phyloP scores from a whole-genome alignment of 2,329 filamentous ascomycete genomes.

The Phyllosticta citribraziliensis region DNA sequence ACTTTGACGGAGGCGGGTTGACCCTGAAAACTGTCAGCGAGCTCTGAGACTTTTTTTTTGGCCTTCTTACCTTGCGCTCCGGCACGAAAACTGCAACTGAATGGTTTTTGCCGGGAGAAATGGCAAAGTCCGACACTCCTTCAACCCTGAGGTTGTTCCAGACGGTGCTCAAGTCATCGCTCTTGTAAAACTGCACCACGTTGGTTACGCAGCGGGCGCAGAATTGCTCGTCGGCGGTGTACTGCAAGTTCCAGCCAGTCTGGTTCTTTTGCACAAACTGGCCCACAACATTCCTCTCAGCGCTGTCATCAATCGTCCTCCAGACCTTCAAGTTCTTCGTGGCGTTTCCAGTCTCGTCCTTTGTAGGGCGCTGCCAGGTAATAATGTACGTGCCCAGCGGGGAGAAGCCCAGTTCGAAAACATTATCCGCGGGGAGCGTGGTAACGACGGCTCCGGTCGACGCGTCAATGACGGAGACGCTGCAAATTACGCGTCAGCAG shows the following conservation, averaged over 20 bases:
- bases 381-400: constrained; percentile 86
- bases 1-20: constrained; percentile 91
- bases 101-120: constrained; percentile 82
- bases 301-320: constrained; percentile 64
- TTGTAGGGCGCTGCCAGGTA: constrained; percentile 88
- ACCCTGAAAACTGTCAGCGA: constrained; percentile 47
- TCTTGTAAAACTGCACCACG: constrained; percentile 95
- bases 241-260: constrained; percentile 95
- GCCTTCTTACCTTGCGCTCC: constrained; percentile 68
- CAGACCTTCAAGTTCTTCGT: constrained; percentile 96
- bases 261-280: constrained; percentile 93
- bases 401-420: constrained; percentile 92
- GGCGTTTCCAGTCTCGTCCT: constrained; percentile 88
- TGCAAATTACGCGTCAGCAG: constrained; percentile 19
- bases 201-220: constrained; percentile 93
- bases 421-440: constrained; percentile 66
- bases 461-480: constrained; percentile 76
- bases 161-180: constrained; percentile 70
- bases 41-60: background rate
- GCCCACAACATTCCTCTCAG: constrained; percentile 62
- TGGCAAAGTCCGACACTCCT: constrained; percentile 78
- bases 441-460: constrained; percentile 65
- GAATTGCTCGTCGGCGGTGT: constrained; percentile 85
- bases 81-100: constrained; percentile 92
- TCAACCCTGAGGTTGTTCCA: constrained; percentile 95